Evolutionary conservation across 1,139 yeast species (phyloP), one percentile per base, ranked within the genome.

Genomic region (Diutina mesorugosa): DNA sequence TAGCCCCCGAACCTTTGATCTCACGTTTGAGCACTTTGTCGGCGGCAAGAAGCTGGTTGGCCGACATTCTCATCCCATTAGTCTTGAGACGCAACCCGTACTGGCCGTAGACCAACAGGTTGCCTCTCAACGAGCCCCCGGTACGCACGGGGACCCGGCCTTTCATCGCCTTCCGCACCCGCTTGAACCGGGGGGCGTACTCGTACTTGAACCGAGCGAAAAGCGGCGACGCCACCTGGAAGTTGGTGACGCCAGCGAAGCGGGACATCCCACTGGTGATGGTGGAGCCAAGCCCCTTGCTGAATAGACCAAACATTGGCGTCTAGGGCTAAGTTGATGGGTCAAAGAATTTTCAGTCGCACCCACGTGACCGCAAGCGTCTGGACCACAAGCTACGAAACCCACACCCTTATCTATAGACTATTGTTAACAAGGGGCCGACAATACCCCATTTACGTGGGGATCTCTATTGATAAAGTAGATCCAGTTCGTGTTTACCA

Each of bases 111-210:
- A 82, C 84, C 41, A 93, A 69, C 4, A 87, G 78, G 58, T 93
- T 87, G 28, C 99, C 99, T 68, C 88, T 90, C 58, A 81, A 77
- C 3, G 97, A 90, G 4, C 98, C 98, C 58, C 99, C 99, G 16
- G 87, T 88, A 69, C 97, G 87, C 26, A 91, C 97, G 2, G 95
- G 82, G 7, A 95, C 97, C 64, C 97, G 80, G 51, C 99, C 99
- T 69, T 93, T 95, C 71, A 90, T 91, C 54, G 91, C 90, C 72
- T 93, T 93, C 64, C 84, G 79, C 58, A 85, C 78, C 59, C 78
- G 74, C 64, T 82, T 84, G 72, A 80, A 86, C 66, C 96, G 79
- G 55, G 97, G 97, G 6, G 93, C 90, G 67, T 87, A 86, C 67
- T 90, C 96, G 69, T 90, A 97, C 64, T 85, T 84, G 65, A 77